Base-by-base conservation (phyloP, 345 rosid species). In the Trapa incisa region DNA sequence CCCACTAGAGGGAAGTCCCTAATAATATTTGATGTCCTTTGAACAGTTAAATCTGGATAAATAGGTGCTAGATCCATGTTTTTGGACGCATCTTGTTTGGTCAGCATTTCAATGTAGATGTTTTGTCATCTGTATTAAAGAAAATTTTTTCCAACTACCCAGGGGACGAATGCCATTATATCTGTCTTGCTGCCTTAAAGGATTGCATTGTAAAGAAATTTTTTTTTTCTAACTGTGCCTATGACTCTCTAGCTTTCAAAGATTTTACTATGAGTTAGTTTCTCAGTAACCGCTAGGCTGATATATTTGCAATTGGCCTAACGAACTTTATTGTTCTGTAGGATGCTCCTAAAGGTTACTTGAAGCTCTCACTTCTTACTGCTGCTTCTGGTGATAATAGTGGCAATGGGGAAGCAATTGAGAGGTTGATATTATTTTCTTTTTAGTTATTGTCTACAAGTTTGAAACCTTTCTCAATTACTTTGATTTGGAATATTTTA, bases 331-430 rank as follows among this genome's bases (percentile, higher is more conserved):
- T 43, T 61, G 58, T 67, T 65, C 75, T 56, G 65, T 82, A 94
- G 99, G 99, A 94, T 75, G 87, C 99, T 56, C 79, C 93, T 69
- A 91, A 83, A 77, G 91, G 92, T 66, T 94, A 91, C 77, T 81
- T 94, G 85, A 91, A 94, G 84, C 97, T 94, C 74, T 82, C 91
- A 75, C 89, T 91, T 76, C 95, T 89, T 69, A 94, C 99, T 73
- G 97, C 96, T 57, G 92, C 99, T 72, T 93, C 95, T 75, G 92
- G 99, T 61, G 88, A 85, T 78, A 22, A 22, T 22, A 84, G 78
- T 71, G 78, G 82, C 71, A 86, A 82, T 75, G 87, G 90, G 53
- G 98, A 91, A 86, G 88, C 91, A 69, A 91, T 94, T 71, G 96
- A 91, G 77, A 91, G 99, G 99, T 94, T 68, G 67, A 62, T 72